A percentile compares a stretch with the other conserved stretches of the same genome.
phyloP scores from a whole-genome alignment of 2,329 filamentous ascomycete species.

The Alternaria arbusti region DNA sequence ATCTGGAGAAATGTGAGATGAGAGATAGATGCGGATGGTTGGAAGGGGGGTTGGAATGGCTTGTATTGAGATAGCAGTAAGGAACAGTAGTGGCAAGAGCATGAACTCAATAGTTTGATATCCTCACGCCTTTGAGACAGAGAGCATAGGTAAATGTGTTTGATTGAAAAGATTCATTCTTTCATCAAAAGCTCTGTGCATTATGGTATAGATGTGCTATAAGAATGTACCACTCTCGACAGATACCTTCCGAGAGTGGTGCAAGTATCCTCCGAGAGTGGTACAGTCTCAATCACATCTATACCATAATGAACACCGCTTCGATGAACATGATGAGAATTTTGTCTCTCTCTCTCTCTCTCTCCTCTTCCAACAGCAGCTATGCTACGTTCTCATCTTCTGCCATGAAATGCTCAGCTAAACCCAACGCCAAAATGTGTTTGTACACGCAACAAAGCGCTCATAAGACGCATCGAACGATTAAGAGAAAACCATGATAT shows the following conservation, averaged over 20 bases:
- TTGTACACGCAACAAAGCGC: not conserved
- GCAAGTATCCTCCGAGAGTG: not conserved
- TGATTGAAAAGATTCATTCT: not conserved
- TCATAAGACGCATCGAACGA: not conserved
- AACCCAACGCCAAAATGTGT: not conserved
- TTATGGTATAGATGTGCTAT: not conserved
- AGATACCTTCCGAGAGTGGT: not conserved
- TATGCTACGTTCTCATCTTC: not conserved
- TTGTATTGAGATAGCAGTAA: not conserved
- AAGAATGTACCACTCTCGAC: not conserved
- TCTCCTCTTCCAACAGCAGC: not conserved
- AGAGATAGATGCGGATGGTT: not conserved
- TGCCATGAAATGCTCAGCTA: not conserved
- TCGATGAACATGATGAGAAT: not conserved
- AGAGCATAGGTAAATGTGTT: not conserved
- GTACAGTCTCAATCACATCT: not conserved
- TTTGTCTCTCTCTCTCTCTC: not conserved
- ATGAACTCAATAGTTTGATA: not conserved
- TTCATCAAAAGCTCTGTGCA: not conserved
- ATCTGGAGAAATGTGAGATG: not conserved
- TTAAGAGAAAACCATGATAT: slow-evolving; percentile 1
- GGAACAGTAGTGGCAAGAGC: not conserved
- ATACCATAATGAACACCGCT: not conserved
- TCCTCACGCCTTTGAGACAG: not conserved
- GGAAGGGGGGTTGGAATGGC: not conserved